phyloP scores from a whole-genome alignment of 2,329 filamentous ascomycete genomes.

The Chalara sp. region DNA sequence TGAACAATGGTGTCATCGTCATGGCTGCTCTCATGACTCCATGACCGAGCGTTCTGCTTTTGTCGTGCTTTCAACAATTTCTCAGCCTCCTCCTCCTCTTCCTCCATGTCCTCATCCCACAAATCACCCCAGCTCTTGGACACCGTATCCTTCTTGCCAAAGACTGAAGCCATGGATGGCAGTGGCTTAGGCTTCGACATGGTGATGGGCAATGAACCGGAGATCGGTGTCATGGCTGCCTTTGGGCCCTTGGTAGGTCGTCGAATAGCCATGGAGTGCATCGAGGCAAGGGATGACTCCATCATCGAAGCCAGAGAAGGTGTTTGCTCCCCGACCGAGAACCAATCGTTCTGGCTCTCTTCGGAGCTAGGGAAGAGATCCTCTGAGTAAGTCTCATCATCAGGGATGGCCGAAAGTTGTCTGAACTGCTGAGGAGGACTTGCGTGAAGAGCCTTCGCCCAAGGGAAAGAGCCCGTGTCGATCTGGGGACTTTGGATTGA shows the following conservation, averaged over 20 bases:
- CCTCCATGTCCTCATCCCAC: constrained; percentile 87
- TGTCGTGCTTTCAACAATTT: constrained; percentile 50
- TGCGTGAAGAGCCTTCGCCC: constrained; percentile 83
- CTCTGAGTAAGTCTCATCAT: constrained; percentile 63
- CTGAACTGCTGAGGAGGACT: constrained; percentile 65
- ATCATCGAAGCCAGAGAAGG: constrained; percentile 79
- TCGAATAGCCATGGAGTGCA: constrained; percentile 63
- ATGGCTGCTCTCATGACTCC: constrained; percentile 56
- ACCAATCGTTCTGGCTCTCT: constrained; percentile 66
- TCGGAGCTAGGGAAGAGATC: constrained; percentile 80
- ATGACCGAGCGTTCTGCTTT: constrained; percentile 64
- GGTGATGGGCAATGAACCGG: constrained; percentile 69
- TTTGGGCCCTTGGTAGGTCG: constrained; percentile 37
- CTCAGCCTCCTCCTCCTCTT: constrained; percentile 63
- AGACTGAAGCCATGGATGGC: constrained; percentile 61
- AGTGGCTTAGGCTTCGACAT: constrained; percentile 67
- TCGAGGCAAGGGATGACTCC: constrained; percentile 75
- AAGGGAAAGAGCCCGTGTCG: constrained; percentile 82
- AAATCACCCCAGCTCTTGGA: constrained; percentile 99
- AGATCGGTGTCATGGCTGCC: constrained; percentile 50
- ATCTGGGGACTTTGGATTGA: constrained; percentile 84
- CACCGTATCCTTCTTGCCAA: constrained; percentile 70
- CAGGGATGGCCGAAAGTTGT: constrained; percentile 80
- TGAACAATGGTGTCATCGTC: constrained; percentile 40
- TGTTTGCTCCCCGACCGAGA: constrained; percentile 66